phyloP scores from a whole-genome alignment of 352 stramenopile species.

The Phytopythium mirpurense region DNA sequence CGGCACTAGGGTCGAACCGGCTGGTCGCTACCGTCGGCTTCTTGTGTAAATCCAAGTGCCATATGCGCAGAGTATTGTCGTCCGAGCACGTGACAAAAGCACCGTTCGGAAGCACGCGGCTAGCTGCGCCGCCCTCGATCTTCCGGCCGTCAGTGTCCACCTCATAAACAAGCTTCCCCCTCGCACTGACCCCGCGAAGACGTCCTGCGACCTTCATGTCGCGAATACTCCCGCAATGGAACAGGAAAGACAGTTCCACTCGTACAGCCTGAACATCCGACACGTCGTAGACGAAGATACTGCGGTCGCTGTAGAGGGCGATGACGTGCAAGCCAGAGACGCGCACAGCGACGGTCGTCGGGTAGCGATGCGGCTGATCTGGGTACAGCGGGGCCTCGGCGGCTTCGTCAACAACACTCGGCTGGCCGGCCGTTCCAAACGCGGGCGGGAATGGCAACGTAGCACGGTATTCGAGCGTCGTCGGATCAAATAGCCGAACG shows the following conservation, averaged over 20 bases:
- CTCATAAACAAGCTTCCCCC: slow-evolving; percentile 53
- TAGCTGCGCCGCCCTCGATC: slow-evolving; percentile 9
- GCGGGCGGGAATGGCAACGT: slow-evolving; percentile 77
- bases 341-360: slow-evolving; percentile 48
- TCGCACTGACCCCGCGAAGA: slow-evolving; percentile 42
- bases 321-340: slow-evolving; percentile 58
- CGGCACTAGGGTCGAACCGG: slow-evolving; percentile 18
- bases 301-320: slow-evolving; percentile 74
- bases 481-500: slow-evolving; percentile 67
- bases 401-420: slow-evolving; percentile 2
- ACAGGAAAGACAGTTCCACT: slow-evolving; percentile 72
- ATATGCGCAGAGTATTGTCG: slow-evolving; percentile 85
- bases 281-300: slow-evolving; percentile 76
- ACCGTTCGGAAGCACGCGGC: slow-evolving; percentile 42
- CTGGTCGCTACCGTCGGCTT: slow-evolving; percentile 19
- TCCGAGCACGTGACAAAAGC: slow-evolving; percentile 81
- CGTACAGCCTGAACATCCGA: slow-evolving; percentile 37
- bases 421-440: slow-evolving; percentile 41
- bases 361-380: slow-evolving; percentile 46
- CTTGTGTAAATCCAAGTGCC: slow-evolving; percentile 78
- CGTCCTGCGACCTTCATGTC: slow-evolving; percentile 56
- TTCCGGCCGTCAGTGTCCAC: slow-evolving; percentile 9
- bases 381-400: slow-evolving; percentile 31
- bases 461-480: slow-evolving; percentile 62
- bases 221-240: slow-evolving; percentile 66